Evolutionary conservation across 2,329 filamentous ascomycete species (phyloP).

Genomic region (Dothideomycetidae sp.): DNA sequence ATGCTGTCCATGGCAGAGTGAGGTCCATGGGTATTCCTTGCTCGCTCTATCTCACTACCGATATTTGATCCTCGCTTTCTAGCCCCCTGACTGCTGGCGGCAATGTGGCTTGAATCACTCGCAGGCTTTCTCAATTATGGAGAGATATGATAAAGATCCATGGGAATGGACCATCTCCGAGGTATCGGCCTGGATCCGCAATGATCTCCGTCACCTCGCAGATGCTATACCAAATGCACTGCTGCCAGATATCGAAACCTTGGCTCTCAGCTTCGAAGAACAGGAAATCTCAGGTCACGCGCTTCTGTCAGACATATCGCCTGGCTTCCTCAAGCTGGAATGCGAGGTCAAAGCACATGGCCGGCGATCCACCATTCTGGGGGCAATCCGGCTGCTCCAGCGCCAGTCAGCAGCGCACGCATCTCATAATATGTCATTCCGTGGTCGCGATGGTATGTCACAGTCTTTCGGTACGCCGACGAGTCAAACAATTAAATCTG

Average conservation of each 20-base stretch:
- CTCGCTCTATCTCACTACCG: too few species aligned
- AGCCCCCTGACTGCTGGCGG: too few species aligned
- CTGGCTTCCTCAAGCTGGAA: conserved; percentile 35
- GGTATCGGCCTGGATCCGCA: conserved; percentile 53
- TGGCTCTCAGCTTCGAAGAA: conserved; percentile 44
- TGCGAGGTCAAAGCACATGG: conserved; percentile 44
- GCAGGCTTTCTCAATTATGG: too few species aligned
- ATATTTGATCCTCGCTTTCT: too few species aligned
- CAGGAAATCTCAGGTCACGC: conserved; percentile 52
- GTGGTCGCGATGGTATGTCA: neutral
- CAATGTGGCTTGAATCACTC: too few species aligned
- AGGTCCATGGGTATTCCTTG: too few species aligned
- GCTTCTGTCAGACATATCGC: conserved; percentile 44
- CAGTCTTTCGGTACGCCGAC: neutral
- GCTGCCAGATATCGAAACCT: conserved; percentile 37
- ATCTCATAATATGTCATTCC: neutral
- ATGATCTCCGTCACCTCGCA: conserved; percentile 18
- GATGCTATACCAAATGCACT: conserved; percentile 21
- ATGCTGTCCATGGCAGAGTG: too few species aligned
- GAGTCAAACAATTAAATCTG: neutral
- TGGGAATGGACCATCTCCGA: conserved; percentile 56
- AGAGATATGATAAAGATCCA: too few species aligned
- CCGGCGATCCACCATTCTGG: conserved; percentile 43
- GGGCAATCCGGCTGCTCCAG: conserved; percentile 44
- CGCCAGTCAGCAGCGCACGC: neutral